phyloP scores from a whole-genome alignment of 495 filamentous ascomycete species.

The Penicillium alfredii region DNA sequence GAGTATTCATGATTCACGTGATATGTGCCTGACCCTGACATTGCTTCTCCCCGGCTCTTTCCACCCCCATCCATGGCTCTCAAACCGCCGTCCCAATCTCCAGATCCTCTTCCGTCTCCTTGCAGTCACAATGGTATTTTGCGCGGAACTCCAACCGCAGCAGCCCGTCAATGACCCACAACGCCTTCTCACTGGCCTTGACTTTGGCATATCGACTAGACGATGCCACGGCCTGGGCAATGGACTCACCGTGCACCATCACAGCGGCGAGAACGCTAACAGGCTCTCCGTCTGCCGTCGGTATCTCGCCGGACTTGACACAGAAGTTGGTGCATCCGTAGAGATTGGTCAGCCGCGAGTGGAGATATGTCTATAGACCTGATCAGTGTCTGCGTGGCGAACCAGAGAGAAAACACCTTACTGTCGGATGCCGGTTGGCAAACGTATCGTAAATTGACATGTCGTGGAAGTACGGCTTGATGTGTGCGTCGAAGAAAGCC shows the following conservation, averaged over 20 bases:
- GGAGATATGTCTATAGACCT: conserved; percentile 45
- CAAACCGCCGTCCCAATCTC: too few species aligned
- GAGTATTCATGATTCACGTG: too few species aligned
- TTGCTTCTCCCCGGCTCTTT: too few species aligned
- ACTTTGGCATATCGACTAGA: conserved; percentile 68
- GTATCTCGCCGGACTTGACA: conserved; percentile 47
- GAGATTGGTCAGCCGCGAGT: conserved; percentile 42
- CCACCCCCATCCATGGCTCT: too few species aligned
- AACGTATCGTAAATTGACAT: conserved; percentile 85
- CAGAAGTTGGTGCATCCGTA: conserved; percentile 52
- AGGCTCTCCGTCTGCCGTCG: conserved; percentile 37
- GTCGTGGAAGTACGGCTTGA: conserved; percentile 77
- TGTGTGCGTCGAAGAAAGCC: conserved; percentile 65
- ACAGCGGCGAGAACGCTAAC: conserved; percentile 62
- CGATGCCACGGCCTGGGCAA: conserved; percentile 55
- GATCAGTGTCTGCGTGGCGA: conserved; percentile 13
- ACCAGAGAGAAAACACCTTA: conserved; percentile 29
- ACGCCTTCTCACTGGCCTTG: conserved; percentile 62
- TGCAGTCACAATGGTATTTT: conserved; percentile 60
- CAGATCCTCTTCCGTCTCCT: not conserved
- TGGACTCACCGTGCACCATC: conserved; percentile 64
- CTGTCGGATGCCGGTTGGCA: conserved; percentile 79
- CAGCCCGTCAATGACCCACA: conserved; percentile 53
- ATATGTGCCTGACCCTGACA: too few species aligned
- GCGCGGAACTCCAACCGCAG: conserved; percentile 51